phyloP scores from a whole-genome alignment of 352 stramenopile genomes.

The Achlya hypogyna region DNA sequence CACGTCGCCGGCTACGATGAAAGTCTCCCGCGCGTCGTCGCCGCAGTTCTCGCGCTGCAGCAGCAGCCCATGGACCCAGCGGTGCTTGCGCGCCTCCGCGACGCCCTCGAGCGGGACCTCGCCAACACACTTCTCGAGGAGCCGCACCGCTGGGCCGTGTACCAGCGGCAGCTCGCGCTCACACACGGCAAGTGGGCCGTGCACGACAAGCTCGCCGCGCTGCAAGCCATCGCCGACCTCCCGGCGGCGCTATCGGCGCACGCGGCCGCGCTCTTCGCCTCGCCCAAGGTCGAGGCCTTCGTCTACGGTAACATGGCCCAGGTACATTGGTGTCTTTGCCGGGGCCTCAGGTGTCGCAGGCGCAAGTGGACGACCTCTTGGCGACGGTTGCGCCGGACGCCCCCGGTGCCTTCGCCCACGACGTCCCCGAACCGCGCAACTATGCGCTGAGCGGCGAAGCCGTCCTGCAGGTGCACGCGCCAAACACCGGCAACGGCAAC shows the following conservation, averaged over 20 bases:
- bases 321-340: conserved; percentile 23
- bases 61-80: conserved; percentile 25
- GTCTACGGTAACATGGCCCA: conserved; percentile 46
- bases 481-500: conserved; percentile 49
- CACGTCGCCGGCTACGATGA: conserved; percentile 38
- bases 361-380: background rate
- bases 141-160: conserved; percentile 33
- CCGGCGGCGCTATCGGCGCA: conserved; percentile 27
- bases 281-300: conserved; percentile 35
- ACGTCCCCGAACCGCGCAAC: conserved; percentile 26
- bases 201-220: conserved; percentile 31
- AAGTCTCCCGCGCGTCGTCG: conserved; percentile 33
- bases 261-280: conserved; percentile 27
- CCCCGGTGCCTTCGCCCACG: conserved; percentile 25
- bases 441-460: conserved; percentile 24
- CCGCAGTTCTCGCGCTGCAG: conserved; percentile 28
- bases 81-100: conserved; percentile 36
- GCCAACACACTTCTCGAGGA: conserved; percentile 47
- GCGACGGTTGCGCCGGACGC: conserved; percentile 15
- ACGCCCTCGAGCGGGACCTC: conserved; percentile 32
- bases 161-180: conserved; percentile 29
- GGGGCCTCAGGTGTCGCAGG: conserved; percentile 3
- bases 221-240: conserved; percentile 15
- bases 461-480: conserved; percentile 28
- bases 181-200: conserved; percentile 29